Base-by-base conservation (phyloP, 1,284 basidiomycete species). In the Ustilago nuda region DNA sequence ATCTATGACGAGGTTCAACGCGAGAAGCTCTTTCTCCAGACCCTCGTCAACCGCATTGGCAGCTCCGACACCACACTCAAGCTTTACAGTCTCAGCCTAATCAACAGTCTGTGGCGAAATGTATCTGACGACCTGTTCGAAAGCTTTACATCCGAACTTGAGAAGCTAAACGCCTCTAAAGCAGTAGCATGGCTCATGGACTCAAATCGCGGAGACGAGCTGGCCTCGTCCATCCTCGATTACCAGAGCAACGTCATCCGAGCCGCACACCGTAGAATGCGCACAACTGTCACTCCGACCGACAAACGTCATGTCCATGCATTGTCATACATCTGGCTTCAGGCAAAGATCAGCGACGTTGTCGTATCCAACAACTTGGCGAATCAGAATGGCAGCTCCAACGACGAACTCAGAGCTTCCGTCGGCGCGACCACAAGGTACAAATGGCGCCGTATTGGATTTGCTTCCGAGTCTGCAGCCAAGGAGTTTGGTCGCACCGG, bases 201-300 rank as follows among this genome's bases (percentile, higher is more conserved):
- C 15, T 89, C 92, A 17, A 93, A 93, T 82, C 92, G 92, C 30
- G 91, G 92, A 50, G 94, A 95, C 77, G 94, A 95, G 83, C 88
- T 94, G 53, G 91, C 92, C 4, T 93, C 92, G 0, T 92, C 92
- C 71, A 93, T 97, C 60, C 89, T 96, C 64, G 93, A 95, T 80
- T 97, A 96, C 86, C 95, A 97, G 88, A 91, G 92, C 46, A 94
- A 94, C 85, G 91, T 94, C 80, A 89, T 94, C 61, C 90, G 92
- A 33, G 90, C 95, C 17, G 91, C 92, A 2, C 92, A 93, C 81
- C 90, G 91, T 57, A 92, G 92, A 84, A 93, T 95, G 86, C 91
- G 89, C 8, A 92, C 91, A 0, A 87, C 90, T 2, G 92, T 97
- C 36, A 80, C 79, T 0, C 82, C 81, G 8, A 80, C 79, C 0